Conservation (phyloP, 2,329 filamentous ascomycete species). For the Pyrenochaeta sp. region DNA sequence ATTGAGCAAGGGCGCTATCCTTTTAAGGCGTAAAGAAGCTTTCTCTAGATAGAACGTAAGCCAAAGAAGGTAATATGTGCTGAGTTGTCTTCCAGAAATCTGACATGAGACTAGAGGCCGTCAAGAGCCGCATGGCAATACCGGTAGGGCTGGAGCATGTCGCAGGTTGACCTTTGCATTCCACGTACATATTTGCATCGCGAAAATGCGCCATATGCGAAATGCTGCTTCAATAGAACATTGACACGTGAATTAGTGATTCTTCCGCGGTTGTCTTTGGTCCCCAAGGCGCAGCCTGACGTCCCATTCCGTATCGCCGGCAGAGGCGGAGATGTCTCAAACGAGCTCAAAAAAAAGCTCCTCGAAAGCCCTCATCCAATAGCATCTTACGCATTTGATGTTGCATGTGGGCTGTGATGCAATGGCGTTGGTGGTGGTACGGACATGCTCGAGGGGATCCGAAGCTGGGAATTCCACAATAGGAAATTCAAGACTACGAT, state of each 20-base stretch:
- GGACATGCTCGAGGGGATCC: slow-evolving; percentile 14
- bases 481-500: slow-evolving; percentile 2
- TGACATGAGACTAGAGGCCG: not conserved
- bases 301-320: not conserved
- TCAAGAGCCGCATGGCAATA: not conserved
- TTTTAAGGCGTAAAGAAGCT: slow-evolving; percentile 15
- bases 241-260: not conserved
- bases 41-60: slow-evolving; percentile 3
- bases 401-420: not conserved
- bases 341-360: not conserved
- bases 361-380: slow-evolving; percentile 6
- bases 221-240: not conserved
- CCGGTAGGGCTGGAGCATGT: slow-evolving; percentile 1
- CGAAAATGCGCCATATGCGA: not conserved
- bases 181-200: not conserved
- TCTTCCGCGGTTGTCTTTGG: not conserved
- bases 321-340: not conserved
- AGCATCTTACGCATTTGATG: not conserved
- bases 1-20: slow-evolving; percentile 10
- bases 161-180: not conserved
- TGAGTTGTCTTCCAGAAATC: not conserved
- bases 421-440: slow-evolving; percentile 6
- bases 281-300: not conserved
- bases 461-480: slow-evolving; percentile 5
- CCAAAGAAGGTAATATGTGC: not conserved